These are phyloP conservation scores for Blastobotrys aristatus DNA, from an alignment of 1,139 yeast genomes.

Conservation along the genomic window DNA sequence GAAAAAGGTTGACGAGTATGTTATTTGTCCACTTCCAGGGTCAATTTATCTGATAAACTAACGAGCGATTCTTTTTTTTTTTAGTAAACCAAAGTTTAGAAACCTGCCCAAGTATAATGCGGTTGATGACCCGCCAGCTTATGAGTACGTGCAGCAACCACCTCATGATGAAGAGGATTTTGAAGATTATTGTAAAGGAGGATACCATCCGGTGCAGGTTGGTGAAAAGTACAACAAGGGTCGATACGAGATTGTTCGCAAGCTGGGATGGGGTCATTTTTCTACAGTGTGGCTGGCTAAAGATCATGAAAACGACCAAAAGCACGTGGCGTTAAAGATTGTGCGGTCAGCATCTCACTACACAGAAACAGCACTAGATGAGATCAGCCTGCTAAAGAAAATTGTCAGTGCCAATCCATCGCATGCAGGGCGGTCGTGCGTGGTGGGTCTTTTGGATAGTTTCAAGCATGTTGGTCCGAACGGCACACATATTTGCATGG, in stretches of 20 bases:
- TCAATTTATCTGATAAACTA: neutral
- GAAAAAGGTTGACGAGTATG: no score
- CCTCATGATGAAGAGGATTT: constrained; percentile 61
- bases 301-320: constrained; percentile 40
- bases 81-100: no score
- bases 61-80: no score
- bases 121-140: constrained; percentile 13
- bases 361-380: constrained; percentile 84
- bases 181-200: constrained; percentile 72
- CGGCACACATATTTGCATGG: constrained; percentile 84
- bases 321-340: constrained; percentile 78
- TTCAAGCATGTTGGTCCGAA: constrained; percentile 76
- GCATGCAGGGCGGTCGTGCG: constrained; percentile 69
- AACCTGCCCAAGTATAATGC: constrained; percentile 13
- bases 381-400: constrained; percentile 55
- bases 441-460: constrained; percentile 66
- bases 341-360: constrained; percentile 66
- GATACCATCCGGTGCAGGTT: constrained; percentile 78
- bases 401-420: constrained; percentile 46
- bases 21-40: no score
- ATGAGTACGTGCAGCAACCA: constrained; percentile 15
- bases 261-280: constrained; percentile 90
- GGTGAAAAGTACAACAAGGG: constrained; percentile 63
- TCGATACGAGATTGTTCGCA: constrained; percentile 63
- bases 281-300: constrained; percentile 85